Percentiles rank a stretch among this genome's conserved stretches.
These are phyloP conservation scores for Ophiobolus disseminans DNA, from an alignment of 2,329 filamentous ascomycete genomes.

Conservation along the genomic window DNA sequence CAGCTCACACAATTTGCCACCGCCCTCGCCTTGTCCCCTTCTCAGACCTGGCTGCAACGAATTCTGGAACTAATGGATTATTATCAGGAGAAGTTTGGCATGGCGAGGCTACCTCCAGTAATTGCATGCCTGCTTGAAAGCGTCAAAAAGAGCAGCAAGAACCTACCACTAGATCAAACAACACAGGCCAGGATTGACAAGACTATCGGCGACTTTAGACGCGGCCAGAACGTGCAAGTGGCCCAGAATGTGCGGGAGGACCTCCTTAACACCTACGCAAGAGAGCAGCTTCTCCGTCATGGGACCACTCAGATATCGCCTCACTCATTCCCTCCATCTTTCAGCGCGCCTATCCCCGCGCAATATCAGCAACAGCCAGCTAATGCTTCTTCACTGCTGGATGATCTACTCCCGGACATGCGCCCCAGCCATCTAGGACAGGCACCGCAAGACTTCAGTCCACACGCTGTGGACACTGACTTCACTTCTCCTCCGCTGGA, in stretches of 20 bases:
- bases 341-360: conserved; percentile 4
- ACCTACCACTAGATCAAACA: conserved; percentile 16
- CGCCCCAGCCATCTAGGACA: conserved; percentile 8
- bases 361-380: conserved; percentile 8
- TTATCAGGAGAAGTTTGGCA: conserved; percentile 29
- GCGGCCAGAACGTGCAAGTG: conserved; percentile 5
- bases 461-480: conserved; percentile 14
- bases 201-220: conserved; percentile 17
- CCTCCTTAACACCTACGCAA: conserved; percentile 2
- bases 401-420: conserved; percentile 34
- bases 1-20: conserved; percentile 35
- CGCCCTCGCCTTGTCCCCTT: conserved; percentile 26
- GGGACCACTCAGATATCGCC: conserved; percentile 19
- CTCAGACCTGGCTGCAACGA: conserved; percentile 24
- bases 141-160: conserved; percentile 17
- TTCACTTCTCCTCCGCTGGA: conserved; percentile 13
- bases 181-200: conserved; percentile 20
- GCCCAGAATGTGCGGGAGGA: conserved; percentile 1
- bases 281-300: too few relatives aligned
- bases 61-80: conserved; percentile 29
- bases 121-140: conserved; percentile 29
- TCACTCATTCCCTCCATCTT: conserved; percentile 11
- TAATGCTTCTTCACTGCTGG: conserved; percentile 19
- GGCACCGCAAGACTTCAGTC: conserved; percentile 7
- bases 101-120: conserved; percentile 33